Evolutionary conservation across 257 asterid genomes (phyloP), one percentile per base, ranked within the genome.

Genomic region (Solanum chaucha): DNA sequence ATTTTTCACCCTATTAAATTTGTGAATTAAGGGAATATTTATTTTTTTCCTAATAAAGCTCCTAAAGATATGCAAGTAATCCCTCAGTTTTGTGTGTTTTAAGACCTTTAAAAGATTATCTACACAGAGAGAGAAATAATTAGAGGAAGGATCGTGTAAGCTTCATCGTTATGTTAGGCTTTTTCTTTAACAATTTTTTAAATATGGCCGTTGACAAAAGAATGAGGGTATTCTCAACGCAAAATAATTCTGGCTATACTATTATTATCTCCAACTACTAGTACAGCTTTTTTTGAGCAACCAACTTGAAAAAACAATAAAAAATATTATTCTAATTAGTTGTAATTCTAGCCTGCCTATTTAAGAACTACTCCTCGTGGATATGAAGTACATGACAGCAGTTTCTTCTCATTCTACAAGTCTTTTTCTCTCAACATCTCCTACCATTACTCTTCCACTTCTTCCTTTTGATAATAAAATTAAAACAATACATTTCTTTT

Each of bases 161-260:
- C 86, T 92, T 92, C 97, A 91, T 88, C 91, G 86, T 92, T 92
- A 93, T 95, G 94, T 88, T 91, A 94, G 93, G 92, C 93, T 90
- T 91, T 89, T 93, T 36, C 71, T 73, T 46, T 85, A 19, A 71
- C 44, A 55, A 30, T 80, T 90, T 90, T 90, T 91, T 87, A 88
- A 82, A 71, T 88, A 73, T 75, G 86, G 89, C 90, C 85, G 93
- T 96, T 95, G 97, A 92, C 96, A 64, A 90, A 88, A 90, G 92
- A 87, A 83, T 89, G 90, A 91, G 73, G 84, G 87, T 80, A 65
- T 77, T 83, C 71, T 34, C 48, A 87, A 85, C 90, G 90, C 95
- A 92, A 89, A 88, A 92, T 88, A 72, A 90, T 88, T 90, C 88
- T 75, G 78, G 61, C 44, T 87, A 87, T 91, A 86, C 88, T 90